Base-by-base conservation (phyloP, 345 rosid species). In the Durio zibethinus region DNA sequence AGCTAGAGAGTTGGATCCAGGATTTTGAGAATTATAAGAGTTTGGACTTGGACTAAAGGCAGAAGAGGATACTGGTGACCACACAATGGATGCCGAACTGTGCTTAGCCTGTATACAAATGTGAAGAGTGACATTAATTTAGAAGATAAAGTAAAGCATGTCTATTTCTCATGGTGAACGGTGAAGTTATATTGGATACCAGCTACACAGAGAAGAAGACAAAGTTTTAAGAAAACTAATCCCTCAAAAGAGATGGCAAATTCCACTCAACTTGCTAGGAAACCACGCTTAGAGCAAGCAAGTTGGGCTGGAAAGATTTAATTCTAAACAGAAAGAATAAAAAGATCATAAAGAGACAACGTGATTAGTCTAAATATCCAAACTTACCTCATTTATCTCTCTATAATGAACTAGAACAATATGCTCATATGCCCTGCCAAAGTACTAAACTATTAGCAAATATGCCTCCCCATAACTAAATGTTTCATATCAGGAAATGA, bases 331-430 rank as follows among this genome's bases (percentile, higher is more conserved):
- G 38, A 57, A 65, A 66, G 12, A 45, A 73, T 35, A 42, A 11
- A 72, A 69, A 36, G 5, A 57, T 23, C 42, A 77, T 15, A 36
- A 21, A 18, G 43, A 23, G 15, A 43, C 5, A 14, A 50, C 20
- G n/a, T n/a, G 72, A 69, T 70, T 9, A 42, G 50, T 77, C 77
- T 52, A 79, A 60, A 69, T 54, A 76, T 6, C 68, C 50, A 77
- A 60, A 76, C 89, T 83, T 76, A 82, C 91, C 88, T 89, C 97
- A 67, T 78, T 87, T 77, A 83, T 84, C 52, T 96, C 97, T 78
- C 99, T 92, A 79, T 96, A 96, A 74, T 96, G 99, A 53, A 96
- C 99, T 4, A 96, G 98, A 73, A 90, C 99, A 80, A 96, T 90
- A 83, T 93, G 97, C 36, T 90, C 94, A 59, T 78, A 84, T 59